Base-by-base conservation (phyloP, 1,139 yeast genomes). In the Nakaseomyces delphensis region DNA sequence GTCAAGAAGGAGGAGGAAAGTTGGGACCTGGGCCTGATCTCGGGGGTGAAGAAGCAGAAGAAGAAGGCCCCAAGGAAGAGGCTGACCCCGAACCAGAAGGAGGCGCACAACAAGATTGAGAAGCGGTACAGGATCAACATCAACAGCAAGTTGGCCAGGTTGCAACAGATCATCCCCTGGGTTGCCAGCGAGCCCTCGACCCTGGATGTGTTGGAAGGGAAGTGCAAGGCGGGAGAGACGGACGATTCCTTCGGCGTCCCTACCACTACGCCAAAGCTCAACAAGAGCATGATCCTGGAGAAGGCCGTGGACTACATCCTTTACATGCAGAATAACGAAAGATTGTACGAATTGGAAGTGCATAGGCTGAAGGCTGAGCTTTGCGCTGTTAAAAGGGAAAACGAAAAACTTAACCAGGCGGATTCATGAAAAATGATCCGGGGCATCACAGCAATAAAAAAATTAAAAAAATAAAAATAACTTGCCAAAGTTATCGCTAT, bases 41-140 rank as follows among this genome's bases (percentile, higher is more conserved):
- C 37, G 11, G 27, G 27, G 20, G 25, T 18, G 6, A 33, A 33
- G 37, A 33, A 21, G 11, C 25, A 20, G 37, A 65, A 64, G 60
- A 73, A 67, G 57, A 67, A 77, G 53, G 71, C 75, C 1, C 72
- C 77, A 41, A 65, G 82, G 54, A 76, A 76, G 62, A 71, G 78
- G 59, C 61, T 77, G 45, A 76, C 82, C 3, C 68, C 70, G 5
- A 70, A 73, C 48, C 86, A 80, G 62, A 78, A 79, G 51, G 77
- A 77, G 54, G 85, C 85, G 0, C 87, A 81, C 56, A 79, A 79
- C 60, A 75, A 76, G 56, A 79, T 79, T 48, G 86, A 76, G 56
- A 77, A 79, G 56, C 74, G 77, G 53, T 80, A 79, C 62, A 68
- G 85, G 59, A 79, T 79, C 47, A 80, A 79, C 57, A 79, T 80